Evolutionary conservation across 1,139 yeast species (phyloP).

Genomic region (Scheffersomyces illinoinensis): DNA sequence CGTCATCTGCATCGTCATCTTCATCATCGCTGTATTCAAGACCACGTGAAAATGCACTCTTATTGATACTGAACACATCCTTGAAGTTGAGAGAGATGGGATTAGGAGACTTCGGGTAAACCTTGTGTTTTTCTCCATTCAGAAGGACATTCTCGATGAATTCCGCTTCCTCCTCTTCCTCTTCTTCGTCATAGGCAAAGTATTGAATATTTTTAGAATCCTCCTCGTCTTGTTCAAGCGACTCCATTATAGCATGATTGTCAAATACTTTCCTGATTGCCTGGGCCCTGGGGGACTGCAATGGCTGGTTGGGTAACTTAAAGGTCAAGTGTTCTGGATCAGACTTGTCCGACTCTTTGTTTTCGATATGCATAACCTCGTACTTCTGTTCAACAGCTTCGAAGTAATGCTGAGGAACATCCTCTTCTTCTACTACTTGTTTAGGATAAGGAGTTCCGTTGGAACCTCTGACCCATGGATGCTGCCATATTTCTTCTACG

Average conservation of each 20-base stretch:
- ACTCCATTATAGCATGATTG: slow-evolving; percentile 41
- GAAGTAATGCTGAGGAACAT: slow-evolving; percentile 5
- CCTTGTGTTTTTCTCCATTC: slow-evolving; percentile 2
- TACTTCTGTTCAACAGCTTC: slow-evolving; percentile 2
- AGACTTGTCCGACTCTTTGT: not conserved
- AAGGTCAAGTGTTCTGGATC: not conserved
- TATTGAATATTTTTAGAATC: slow-evolving; percentile 13
- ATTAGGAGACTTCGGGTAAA: slow-evolving; percentile 29
- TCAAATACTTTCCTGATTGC: slow-evolving; percentile 50
- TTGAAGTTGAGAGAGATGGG: slow-evolving; percentile 33
- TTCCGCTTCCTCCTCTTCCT: slow-evolving; percentile 5
- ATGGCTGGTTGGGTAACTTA: slow-evolving; percentile 7
- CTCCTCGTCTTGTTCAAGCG: slow-evolving; percentile 8
- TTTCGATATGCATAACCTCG: slow-evolving; percentile 8
- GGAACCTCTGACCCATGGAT: slow-evolving; percentile 38
- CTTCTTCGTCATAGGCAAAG: slow-evolving; percentile 24
- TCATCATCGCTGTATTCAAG: slow-evolving; percentile 14
- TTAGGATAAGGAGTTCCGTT: not conserved
- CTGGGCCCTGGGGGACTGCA: slow-evolving; percentile 35
- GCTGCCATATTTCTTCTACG: slow-evolving; percentile 61
- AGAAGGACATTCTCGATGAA: not conserved
- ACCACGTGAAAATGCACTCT: slow-evolving; percentile 5
- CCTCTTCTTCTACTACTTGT: not conserved
- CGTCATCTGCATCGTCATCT: slow-evolving; percentile 18
- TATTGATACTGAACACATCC: slow-evolving; percentile 32